Percentiles rank a stretch among this genome's conserved stretches.
Evolutionary conservation across 106 monocot species (phyloP).

Genomic region (Chionographis japonica): DNA sequence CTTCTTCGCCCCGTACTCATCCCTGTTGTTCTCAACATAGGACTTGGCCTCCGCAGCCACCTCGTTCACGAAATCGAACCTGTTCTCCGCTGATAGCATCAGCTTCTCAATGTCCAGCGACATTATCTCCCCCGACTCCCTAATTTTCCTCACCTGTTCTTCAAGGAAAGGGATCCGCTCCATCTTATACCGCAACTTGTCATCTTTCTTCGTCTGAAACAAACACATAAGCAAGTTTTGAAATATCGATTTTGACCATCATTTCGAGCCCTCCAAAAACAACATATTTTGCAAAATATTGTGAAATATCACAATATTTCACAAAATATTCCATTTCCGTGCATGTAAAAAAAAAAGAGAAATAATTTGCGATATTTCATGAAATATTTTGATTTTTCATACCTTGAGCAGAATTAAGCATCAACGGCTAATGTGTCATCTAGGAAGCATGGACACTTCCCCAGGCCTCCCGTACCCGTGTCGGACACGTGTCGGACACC

Average conservation of each 20-base stretch:
- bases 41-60: slow-evolving; percentile 79
- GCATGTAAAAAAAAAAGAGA: background rate
- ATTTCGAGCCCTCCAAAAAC: background rate
- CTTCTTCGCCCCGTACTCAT: slow-evolving; percentile 83
- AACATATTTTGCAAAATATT: background rate
- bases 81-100: slow-evolving; percentile 76
- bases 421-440: too few relatives aligned
- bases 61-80: slow-evolving; percentile 87
- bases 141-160: slow-evolving; percentile 81
- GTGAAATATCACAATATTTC: background rate
- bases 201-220: slow-evolving; percentile 75
- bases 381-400: too few relatives aligned
- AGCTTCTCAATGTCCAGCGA: slow-evolving; percentile 72
- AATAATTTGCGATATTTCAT: background rate
- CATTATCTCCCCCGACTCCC: slow-evolving; percentile 61
- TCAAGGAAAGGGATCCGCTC: slow-evolving; percentile 79
- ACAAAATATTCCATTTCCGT: background rate
- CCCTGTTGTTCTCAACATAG: slow-evolving; percentile 62
- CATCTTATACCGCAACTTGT: slow-evolving; percentile 43
- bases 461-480: too few relatives aligned
- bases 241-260: background rate
- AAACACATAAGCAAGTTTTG: background rate
- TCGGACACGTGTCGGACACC: too few relatives aligned
- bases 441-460: too few relatives aligned
- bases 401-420: too few relatives aligned